Conservation (phyloP, 2,329 filamentous ascomycete genomes). For the Aspergillus calidoustus region DNA sequence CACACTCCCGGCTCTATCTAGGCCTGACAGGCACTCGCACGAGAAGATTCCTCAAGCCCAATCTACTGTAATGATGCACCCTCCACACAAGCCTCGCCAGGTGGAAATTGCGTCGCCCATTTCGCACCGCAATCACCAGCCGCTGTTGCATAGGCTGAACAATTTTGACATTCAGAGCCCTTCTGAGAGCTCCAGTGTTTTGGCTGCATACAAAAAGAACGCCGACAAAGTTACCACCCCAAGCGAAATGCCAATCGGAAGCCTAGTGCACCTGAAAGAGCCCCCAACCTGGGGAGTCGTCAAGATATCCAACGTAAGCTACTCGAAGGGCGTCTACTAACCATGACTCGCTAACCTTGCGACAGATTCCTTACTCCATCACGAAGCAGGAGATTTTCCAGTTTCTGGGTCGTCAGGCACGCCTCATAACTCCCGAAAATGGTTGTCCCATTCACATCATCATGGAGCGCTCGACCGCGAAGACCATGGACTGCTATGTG, state of each 20-base stretch:
- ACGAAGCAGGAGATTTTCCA: constrained; percentile 55
- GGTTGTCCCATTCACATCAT: constrained; percentile 60
- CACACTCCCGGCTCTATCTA: background rate
- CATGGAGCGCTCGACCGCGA: constrained; percentile 62
- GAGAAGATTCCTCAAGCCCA: background rate
- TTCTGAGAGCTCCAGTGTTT: background rate
- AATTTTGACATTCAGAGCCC: constrained; percentile 5
- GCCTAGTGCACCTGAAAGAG: constrained; percentile 24
- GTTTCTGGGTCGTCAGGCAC: constrained; percentile 51
- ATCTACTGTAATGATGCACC: background rate
- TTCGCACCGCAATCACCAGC: background rate
- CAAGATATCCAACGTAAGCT: constrained; percentile 44
- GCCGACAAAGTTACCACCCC: constrained; percentile 23
- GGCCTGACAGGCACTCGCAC: background rate
- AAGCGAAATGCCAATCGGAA: constrained; percentile 36
- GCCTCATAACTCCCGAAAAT: constrained; percentile 39
- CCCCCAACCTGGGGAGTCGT: constrained; percentile 36
- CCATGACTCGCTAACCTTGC: constrained; percentile 8
- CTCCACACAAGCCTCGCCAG: constrained; percentile 1
- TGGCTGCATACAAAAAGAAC: constrained; percentile 8
- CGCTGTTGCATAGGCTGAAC: constrained; percentile 4
- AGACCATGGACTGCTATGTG: constrained; percentile 60
- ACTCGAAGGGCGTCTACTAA: background rate
- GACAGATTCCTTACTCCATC: constrained; percentile 55
- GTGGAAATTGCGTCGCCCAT: constrained; percentile 9